Percentiles rank a stretch among this genome's conserved stretches.
These are phyloP conservation scores for Penicillium antarcticum DNA, from an alignment of 495 filamentous ascomycete species.

Conservation along the genomic window DNA sequence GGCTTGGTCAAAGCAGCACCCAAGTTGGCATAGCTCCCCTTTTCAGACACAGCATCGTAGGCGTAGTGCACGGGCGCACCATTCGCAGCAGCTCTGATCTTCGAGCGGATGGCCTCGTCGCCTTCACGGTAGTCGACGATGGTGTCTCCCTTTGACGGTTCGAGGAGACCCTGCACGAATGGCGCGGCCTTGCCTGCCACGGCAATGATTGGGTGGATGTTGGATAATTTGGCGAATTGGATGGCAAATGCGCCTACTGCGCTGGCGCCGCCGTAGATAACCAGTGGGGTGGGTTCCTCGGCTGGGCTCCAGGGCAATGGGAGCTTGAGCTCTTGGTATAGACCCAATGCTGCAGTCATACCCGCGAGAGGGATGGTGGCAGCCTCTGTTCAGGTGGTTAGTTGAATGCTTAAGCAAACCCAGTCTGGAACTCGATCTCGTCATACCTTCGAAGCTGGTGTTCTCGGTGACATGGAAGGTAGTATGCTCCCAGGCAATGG, in stretches of 20 bases:
- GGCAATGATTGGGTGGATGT: conserved; percentile 72
- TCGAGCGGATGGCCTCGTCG: conserved; percentile 17
- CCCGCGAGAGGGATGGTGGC: conserved; percentile 71
- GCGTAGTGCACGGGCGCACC: conserved; percentile 39
- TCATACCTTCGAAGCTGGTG: conserved; percentile 62
- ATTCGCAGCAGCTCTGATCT: conserved; percentile 19
- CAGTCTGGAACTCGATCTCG: no score
- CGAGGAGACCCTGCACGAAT: conserved; percentile 59
- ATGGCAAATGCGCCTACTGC: conserved; percentile 68
- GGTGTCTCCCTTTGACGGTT: conserved; percentile 61
- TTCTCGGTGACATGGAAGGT: conserved; percentile 67
- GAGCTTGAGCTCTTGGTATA: conserved; percentile 57
- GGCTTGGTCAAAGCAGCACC: conserved; percentile 18
- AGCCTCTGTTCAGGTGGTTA: conserved; percentile 42
- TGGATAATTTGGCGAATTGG: conserved; percentile 61
- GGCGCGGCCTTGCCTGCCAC: conserved; percentile 58
- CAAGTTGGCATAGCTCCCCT: conserved; percentile 38
- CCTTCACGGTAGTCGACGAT: conserved; percentile 67
- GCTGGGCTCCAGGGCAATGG: conserved; percentile 61
- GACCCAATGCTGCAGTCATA: conserved; percentile 66
- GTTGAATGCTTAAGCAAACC: not conserved
- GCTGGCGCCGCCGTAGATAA: conserved; percentile 65
- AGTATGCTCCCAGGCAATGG: conserved; percentile 58
- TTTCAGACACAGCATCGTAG: conserved; percentile 58
- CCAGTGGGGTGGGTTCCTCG: conserved; percentile 44